These are phyloP conservation scores for Cucurbita pepo DNA, from an alignment of 306 rosid genomes.

Conservation along the genomic window DNA sequence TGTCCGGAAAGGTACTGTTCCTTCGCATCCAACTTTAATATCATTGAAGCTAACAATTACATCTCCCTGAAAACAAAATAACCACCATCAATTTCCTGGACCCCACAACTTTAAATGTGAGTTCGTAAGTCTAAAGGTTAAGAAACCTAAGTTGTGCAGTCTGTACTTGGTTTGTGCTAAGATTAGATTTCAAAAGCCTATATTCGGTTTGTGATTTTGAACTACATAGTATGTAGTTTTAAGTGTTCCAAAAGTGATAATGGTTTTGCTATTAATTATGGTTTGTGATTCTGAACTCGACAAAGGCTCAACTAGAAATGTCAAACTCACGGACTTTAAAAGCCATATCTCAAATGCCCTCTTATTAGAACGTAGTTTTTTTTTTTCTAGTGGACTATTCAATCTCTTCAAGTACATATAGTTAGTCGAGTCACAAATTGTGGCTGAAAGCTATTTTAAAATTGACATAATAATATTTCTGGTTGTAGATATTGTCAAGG, in stretches of 20 bases:
- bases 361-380: background rate
- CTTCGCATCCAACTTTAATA: constrained; percentile 77
- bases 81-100: constrained; percentile 3
- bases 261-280: background rate
- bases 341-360: background rate
- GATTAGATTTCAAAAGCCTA: background rate
- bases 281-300: background rate
- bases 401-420: background rate
- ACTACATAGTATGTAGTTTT: background rate
- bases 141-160: background rate
- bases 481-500: background rate
- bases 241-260: background rate
- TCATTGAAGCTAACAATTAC: constrained; percentile 90
- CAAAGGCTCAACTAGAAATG: background rate
- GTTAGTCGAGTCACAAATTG: background rate
- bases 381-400: background rate
- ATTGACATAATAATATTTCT: background rate
- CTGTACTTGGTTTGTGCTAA: background rate
- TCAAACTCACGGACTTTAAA: background rate
- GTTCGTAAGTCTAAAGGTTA: background rate
- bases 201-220: background rate
- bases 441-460: background rate
- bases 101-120: background rate
- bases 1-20: constrained; percentile 86
- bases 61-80: constrained; percentile 58